Conservation (phyloP, 805 yeast genomes). For the Wickerhamiella spandovensis region DNA sequence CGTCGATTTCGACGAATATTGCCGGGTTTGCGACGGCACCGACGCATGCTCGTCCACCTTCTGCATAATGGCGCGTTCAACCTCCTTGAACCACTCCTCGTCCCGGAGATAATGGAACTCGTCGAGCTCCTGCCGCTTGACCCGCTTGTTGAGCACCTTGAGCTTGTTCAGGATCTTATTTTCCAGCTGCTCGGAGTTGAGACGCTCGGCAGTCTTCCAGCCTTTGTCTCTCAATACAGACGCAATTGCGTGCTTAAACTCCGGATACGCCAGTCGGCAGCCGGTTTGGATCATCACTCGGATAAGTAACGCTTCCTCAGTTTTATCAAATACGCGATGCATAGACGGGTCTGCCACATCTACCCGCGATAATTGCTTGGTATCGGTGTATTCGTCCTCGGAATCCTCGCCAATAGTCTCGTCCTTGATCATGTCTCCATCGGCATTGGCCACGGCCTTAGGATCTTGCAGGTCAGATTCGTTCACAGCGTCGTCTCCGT, state of each 20-base stretch:
- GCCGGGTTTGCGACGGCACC: background rate
- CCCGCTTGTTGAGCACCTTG: background rate
- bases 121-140: background rate
- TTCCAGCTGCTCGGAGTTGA: background rate
- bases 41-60: background rate
- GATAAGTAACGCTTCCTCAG: background rate
- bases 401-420: background rate
- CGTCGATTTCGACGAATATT: background rate
- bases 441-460: background rate
- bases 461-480: background rate
- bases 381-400: background rate
- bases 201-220: background rate
- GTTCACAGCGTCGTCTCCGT: background rate
- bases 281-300: background rate
- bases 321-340: background rate
- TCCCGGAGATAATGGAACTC: background rate
- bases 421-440: background rate
- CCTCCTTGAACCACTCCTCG: background rate
- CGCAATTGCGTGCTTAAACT: background rate
- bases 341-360: background rate
- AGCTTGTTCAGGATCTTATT: slow-evolving; percentile 1
- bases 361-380: background rate
- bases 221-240: background rate
- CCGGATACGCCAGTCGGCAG: background rate
- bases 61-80: background rate